Evolutionary conservation across 192 early-diverging fungal species (phyloP).

Genomic region (Anaeromyces robustus): DNA sequence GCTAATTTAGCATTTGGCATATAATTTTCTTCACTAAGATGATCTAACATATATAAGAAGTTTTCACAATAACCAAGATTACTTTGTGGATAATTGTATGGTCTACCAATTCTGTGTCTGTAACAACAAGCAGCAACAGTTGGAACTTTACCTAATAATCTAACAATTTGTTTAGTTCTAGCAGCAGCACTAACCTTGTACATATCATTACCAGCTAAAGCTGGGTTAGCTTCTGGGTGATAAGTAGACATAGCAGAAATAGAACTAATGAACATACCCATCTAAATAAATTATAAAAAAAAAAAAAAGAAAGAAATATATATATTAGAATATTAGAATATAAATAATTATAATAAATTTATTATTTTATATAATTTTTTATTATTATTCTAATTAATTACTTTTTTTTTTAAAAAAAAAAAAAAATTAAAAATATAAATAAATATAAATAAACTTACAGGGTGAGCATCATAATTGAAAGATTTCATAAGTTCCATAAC

Average conservation of each 20-base stretch:
- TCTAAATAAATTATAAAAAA: slow-evolving; percentile 3
- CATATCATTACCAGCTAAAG: slow-evolving; percentile 28
- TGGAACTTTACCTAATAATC: slow-evolving; percentile 46
- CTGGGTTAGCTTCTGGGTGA: slow-evolving; percentile 54
- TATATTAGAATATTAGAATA: no score
- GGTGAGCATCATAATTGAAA: slow-evolving; percentile 52
- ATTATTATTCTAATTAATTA: no score
- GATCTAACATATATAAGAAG: slow-evolving; percentile 46
- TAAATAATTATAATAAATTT: no score
- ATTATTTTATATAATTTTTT: no score
- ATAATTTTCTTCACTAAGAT: slow-evolving; percentile 37
- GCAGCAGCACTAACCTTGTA: slow-evolving; percentile 10
- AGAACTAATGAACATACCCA: slow-evolving; percentile 44
- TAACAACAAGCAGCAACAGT: slow-evolving; percentile 45
- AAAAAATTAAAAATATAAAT: no score
- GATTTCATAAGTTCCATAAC: slow-evolving; percentile 11
- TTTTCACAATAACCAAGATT: slow-evolving; percentile 42
- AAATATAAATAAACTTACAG: slow-evolving; percentile 11
- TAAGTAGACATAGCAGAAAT: slow-evolving; percentile 46
- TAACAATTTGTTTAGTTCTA: slow-evolving; percentile 33
- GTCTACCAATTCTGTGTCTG: slow-evolving; percentile 40
- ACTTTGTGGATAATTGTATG: slow-evolving; percentile 21
- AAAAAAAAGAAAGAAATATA: no score
- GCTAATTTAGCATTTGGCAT: slow-evolving; percentile 36
- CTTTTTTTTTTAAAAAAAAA: no score